phyloP scores from a whole-genome alignment of 1,284 basidiomycete species.

The Porogramme epimiltina region DNA sequence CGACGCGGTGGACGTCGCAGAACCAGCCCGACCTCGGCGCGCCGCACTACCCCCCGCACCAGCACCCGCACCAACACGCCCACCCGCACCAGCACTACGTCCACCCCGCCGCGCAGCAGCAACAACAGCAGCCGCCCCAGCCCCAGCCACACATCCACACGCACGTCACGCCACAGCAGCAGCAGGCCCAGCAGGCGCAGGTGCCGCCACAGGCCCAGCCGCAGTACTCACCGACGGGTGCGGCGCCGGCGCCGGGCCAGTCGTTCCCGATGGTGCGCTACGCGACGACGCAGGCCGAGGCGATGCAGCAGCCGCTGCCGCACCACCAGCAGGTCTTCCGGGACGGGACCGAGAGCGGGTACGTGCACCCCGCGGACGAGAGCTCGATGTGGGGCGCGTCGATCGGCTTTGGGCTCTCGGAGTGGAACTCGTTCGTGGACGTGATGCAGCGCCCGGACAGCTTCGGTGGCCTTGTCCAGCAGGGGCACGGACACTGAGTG shows the following conservation, averaged over 20 bases:
- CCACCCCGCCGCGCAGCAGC: neutral
- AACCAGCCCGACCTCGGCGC: slow-evolving; percentile 7
- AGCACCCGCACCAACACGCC: slow-evolving; percentile 7
- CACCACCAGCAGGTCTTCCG: slow-evolving; percentile 18
- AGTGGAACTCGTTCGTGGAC: slow-evolving; percentile 48
- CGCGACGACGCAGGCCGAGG: slow-evolving; percentile 10
- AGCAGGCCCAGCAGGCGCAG: slow-evolving; percentile 1
- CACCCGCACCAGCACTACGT: neutral
- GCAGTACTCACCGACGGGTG: slow-evolving; percentile 15
- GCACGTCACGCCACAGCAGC: neutral
- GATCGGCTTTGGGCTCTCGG: slow-evolving; percentile 40
- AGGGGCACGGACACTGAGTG: slow-evolving; percentile 13
- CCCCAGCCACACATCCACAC: slow-evolving; percentile 10
- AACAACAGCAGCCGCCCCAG: slow-evolving; percentile 2
- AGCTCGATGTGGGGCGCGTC: slow-evolving; percentile 42
- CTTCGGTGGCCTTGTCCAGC: slow-evolving; percentile 13
- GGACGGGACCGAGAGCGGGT: slow-evolving; percentile 20
- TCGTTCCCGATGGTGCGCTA: slow-evolving; percentile 19
- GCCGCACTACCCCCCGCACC: slow-evolving; percentile 7
- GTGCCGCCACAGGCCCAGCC: slow-evolving; percentile 5
- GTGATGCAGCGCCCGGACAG: slow-evolving; percentile 43
- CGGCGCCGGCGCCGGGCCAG: slow-evolving; percentile 5
- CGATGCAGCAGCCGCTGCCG: slow-evolving; percentile 18
- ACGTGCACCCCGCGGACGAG: slow-evolving; percentile 35
- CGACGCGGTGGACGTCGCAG: slow-evolving; percentile 27